Percentiles rank a stretch among this genome's conserved stretches.
phyloP scores from a whole-genome alignment of 768 basidiomycete species.

The Mycena pura region DNA sequence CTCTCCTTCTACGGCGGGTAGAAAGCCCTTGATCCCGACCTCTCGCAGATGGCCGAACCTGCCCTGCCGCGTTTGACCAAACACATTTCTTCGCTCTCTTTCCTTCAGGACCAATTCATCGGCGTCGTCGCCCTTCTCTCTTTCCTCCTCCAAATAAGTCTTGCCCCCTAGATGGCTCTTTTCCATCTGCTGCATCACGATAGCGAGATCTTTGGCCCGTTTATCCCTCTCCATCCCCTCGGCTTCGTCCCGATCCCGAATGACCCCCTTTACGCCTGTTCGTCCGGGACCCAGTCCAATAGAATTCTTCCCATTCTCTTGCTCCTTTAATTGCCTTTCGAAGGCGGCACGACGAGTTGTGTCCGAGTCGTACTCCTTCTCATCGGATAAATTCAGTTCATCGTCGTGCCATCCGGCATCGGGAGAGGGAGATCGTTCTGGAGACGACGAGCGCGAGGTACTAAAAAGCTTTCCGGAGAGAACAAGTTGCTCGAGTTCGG shows the following conservation, averaged over 20 bases:
- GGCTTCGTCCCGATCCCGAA: constrained; percentile 81
- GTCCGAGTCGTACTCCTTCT: constrained; percentile 54
- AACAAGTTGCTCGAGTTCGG: constrained; percentile 72
- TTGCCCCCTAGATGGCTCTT: constrained; percentile 68
- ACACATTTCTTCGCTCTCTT: constrained; percentile 48
- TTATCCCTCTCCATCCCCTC: constrained; percentile 59
- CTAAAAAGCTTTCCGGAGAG: constrained; percentile 82
- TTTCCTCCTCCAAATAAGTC: constrained; percentile 81
- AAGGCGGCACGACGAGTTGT: constrained; percentile 44
- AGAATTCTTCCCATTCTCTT: constrained; percentile 52
- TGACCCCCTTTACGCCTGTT: constrained; percentile 89
- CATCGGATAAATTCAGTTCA: constrained; percentile 46
- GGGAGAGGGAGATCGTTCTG: constrained; percentile 67
- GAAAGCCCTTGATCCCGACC: constrained; percentile 75
- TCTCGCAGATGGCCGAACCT: constrained; percentile 82
- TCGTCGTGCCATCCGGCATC: constrained; percentile 65
- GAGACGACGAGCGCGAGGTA: constrained; percentile 62
- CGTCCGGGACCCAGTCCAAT: constrained; percentile 88
- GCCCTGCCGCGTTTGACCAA: constrained; percentile 58
- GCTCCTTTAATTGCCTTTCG: constrained; percentile 40
- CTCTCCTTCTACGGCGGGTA: constrained; percentile 78
- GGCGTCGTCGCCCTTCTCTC: constrained; percentile 60
- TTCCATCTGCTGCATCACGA: constrained; percentile 65
- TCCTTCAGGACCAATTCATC: constrained; percentile 55
- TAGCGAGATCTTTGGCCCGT: constrained; percentile 57